Conservation (phyloP, 202 grass and related monocot species). For the Elaeis oleifera region DNA sequence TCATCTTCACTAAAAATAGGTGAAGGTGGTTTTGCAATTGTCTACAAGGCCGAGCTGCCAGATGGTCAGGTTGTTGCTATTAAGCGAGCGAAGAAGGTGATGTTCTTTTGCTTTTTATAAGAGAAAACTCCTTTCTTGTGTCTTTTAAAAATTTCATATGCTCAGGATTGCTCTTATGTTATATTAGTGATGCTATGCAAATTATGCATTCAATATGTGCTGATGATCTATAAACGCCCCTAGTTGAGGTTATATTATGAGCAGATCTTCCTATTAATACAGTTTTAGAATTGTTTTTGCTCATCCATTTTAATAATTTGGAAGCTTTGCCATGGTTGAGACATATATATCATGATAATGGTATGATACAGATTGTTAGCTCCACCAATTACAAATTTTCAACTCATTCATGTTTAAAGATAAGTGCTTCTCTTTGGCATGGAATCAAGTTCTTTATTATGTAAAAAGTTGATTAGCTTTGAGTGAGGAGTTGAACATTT, state of each 20-base stretch:
- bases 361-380: too few species aligned
- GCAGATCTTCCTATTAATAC: not conserved
- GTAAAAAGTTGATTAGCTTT: too few species aligned
- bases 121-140: not conserved
- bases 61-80: constrained; percentile 54
- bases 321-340: too few species aligned
- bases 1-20: constrained; percentile 57
- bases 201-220: not conserved
- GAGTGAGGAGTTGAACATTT: too few species aligned
- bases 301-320: too few species aligned
- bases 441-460: too few species aligned
- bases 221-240: not conserved
- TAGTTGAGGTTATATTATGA: constrained; percentile 1
- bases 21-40: constrained; percentile 80
- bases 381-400: too few species aligned
- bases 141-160: constrained; percentile 2
- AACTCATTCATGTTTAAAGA: too few species aligned
- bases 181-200: not conserved
- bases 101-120: too few species aligned
- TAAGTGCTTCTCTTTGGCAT: too few species aligned
- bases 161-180: not conserved
- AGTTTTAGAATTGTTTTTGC: constrained; percentile 1
- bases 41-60: constrained; percentile 61
- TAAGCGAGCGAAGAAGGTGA: constrained; percentile 86
- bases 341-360: too few species aligned